phyloP scores from a whole-genome alignment of 78 protist species.

The slime mould (Dictyostelium discoideum) region dicty_2.7 NC_007090.3:2073001-2073500 shows the following conservation, averaged over 20 bases:
- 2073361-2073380: not conserved
- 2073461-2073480: not conserved
- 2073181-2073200: too few relatives aligned
- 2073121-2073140: not conserved
- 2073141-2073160: not conserved
- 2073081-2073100: not conserved
- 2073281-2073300: not conserved
- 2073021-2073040: not conserved
- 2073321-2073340: slow-evolving; percentile 15
- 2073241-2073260: not conserved
- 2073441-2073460: not conserved
- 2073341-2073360: not conserved
- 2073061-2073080: not conserved
- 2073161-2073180: not conserved
- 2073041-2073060: not conserved
- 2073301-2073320: slow-evolving; percentile 16
- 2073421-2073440: not conserved
- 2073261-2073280: slow-evolving; percentile 5
- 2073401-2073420: not conserved
- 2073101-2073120: not conserved
- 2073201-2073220: not conserved
- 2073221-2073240: not conserved
- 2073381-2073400: not conserved
- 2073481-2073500: not conserved
- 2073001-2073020: not conserved